Percentiles rank a stretch among this genome's conserved stretches.
Conservation (phyloP, 1,139 yeast species). For the Debaryomyces sp. region DNA sequence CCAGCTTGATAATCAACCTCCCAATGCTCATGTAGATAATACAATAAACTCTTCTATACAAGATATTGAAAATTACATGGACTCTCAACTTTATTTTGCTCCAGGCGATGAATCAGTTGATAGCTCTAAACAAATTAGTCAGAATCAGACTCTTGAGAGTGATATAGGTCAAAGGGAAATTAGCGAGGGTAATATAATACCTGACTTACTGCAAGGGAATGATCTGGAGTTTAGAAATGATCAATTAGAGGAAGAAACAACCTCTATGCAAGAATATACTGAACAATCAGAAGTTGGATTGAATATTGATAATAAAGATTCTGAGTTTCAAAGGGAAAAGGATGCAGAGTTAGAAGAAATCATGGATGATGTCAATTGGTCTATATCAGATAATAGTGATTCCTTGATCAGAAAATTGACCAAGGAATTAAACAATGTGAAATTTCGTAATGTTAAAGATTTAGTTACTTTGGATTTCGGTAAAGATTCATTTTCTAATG, state of each 20-base stretch:
- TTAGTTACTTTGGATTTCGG: constrained; percentile 45
- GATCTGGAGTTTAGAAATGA: constrained; percentile 12
- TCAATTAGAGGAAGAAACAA: constrained; percentile 9
- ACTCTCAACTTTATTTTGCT: constrained; percentile 33
- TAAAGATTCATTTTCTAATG: constrained; percentile 36
- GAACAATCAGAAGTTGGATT: constrained; percentile 8
- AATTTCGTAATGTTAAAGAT: constrained; percentile 41
- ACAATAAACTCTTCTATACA: constrained; percentile 39
- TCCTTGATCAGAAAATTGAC: constrained; percentile 58
- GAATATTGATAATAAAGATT: background rate
- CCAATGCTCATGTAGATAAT: constrained; percentile 15
- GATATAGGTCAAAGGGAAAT: constrained; percentile 4
- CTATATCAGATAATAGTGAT: constrained; percentile 61
- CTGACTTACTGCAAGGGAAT: constrained; percentile 16
- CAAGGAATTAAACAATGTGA: constrained; percentile 46
- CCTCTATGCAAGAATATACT: constrained; percentile 12
- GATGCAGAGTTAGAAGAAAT: constrained; percentile 64
- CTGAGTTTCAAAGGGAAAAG: constrained; percentile 22
- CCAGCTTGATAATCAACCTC: constrained; percentile 22
- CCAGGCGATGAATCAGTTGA: background rate
- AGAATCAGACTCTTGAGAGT: background rate
- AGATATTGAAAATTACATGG: constrained; percentile 47
- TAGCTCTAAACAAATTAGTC: background rate
- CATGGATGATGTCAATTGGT: constrained; percentile 77
- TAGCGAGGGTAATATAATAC: constrained; percentile 4